Percentiles rank a stretch among this genome's conserved stretches.
Evolutionary conservation across 495 filamentous ascomycete genomes (phyloP).

Genomic region (Aspergillus panamensis): DNA sequence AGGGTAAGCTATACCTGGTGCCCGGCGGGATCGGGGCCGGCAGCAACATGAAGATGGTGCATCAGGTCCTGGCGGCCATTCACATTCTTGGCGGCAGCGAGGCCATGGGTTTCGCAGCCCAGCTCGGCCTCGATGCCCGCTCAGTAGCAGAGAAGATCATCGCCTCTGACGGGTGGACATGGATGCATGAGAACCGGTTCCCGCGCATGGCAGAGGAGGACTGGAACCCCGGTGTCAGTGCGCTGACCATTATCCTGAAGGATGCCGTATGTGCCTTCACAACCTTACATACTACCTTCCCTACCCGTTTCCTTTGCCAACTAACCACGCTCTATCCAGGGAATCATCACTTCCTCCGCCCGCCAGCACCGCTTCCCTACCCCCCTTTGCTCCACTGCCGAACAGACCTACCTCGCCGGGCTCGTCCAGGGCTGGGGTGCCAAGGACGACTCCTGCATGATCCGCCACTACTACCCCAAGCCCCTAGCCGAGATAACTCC

Average conservation of each 20-base stretch:
- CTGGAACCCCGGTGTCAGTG: constrained; percentile 61
- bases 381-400: constrained; percentile 67
- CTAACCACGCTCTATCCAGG: constrained; percentile 26
- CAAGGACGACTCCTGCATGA: constrained; percentile 68
- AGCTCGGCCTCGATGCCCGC: constrained; percentile 60
- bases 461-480: constrained; percentile 54
- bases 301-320: not conserved
- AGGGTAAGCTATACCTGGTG: constrained; percentile 67
- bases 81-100: constrained; percentile 72
- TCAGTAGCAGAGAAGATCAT: constrained; percentile 55
- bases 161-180: constrained; percentile 61
- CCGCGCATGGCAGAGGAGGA: constrained; percentile 67
- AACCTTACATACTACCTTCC: too few relatives aligned
- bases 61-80: constrained; percentile 75
- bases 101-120: constrained; percentile 67
- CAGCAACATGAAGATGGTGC: constrained; percentile 87
- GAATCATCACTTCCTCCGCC: constrained; percentile 71
- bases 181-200: constrained; percentile 79
- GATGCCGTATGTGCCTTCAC: constrained; percentile 55
- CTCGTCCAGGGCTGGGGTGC: constrained; percentile 58
- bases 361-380: constrained; percentile 57
- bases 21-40: constrained; percentile 70
- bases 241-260: constrained; percentile 74
- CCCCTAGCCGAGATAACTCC: constrained; percentile 36
- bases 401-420: constrained; percentile 64